phyloP scores from a whole-genome alignment of 2,329 filamentous ascomycete species.

The Penicillium frequentans region DNA sequence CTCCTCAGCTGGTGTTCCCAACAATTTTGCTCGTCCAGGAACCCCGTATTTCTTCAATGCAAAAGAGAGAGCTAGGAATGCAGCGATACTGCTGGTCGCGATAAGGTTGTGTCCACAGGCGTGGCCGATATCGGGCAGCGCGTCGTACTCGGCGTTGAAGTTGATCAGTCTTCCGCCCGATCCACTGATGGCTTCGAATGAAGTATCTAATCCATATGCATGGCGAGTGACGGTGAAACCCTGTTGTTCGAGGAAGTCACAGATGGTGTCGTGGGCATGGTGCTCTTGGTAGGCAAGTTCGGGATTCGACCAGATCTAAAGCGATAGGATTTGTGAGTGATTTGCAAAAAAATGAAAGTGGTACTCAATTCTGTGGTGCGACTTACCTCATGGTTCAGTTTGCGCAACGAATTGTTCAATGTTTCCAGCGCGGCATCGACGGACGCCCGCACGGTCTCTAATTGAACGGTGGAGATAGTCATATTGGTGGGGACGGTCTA shows the following conservation, averaged over 20 bases:
- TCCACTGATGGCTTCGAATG: conserved; percentile 51
- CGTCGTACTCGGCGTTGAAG: conserved; percentile 48
- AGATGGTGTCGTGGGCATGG: conserved; percentile 53
- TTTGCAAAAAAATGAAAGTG: background rate
- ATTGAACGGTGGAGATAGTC: conserved; percentile 11
- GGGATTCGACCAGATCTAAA: conserved; percentile 49
- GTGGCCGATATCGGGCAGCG: conserved; percentile 41
- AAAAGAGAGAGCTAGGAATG: conserved; percentile 48
- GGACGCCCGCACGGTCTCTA: conserved; percentile 23
- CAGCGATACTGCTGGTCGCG: conserved; percentile 35
- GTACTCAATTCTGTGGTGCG: background rate
- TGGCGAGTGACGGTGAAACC: conserved; percentile 51
- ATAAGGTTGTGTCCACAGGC: conserved; percentile 45
- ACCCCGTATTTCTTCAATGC: conserved; percentile 40
- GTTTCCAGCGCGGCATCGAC: conserved; percentile 20
- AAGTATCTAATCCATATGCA: conserved; percentile 54
- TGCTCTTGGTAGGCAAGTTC: conserved; percentile 55
- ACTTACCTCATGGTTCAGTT: conserved; percentile 28
- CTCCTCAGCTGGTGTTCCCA: conserved; percentile 44
- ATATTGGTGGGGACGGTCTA: conserved; percentile 10
- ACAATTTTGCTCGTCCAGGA: conserved; percentile 34
- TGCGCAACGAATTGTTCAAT: conserved; percentile 21
- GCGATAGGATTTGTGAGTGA: background rate
- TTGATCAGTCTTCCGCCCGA: conserved; percentile 37
- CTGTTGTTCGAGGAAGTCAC: conserved; percentile 43